Base-by-base conservation (phyloP, 2,329 filamentous ascomycete species). In the Diplocarpon rosae region DNA sequence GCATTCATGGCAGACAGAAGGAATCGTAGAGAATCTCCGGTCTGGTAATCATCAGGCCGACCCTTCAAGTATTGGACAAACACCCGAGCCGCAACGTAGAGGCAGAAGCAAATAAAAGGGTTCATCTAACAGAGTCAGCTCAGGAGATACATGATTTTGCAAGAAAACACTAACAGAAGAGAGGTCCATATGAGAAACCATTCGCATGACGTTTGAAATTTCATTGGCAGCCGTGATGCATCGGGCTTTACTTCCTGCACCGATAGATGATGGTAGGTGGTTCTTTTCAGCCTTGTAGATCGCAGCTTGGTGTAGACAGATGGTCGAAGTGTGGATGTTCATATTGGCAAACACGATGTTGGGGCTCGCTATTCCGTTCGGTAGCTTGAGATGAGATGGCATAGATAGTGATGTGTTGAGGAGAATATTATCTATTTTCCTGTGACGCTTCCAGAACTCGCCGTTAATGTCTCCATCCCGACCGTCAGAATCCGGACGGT, bases 41-140 rank as follows among this genome's bases (percentile, higher is more conserved):
- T 84, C 63, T 78, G 85, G 59, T 72, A 78, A 63, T 96, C 90
- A 27, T 90, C 82, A 0, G 89, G 87, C n/a, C 83, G 75, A 45
- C 85, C 92, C 64, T 94, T 95, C n/a, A 96, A 72, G 58, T 93
- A 95, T 62, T 96, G 90, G 7, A 96, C 83, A 59, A 96, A 96
- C 0, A 96, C 90, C 41, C 92, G 78, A 16, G 90, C 86, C 10
- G 90, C 84, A n/a, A 96, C 89, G 57, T 95, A 96, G 35, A 98
- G 74, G 59, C 88, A 95, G 64, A 96, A 96, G 0, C 87, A 88
- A 56, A 94, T 83, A 62, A 95, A 96, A 0, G 90, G 87, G 54
- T 95, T 95, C 77, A 95, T 86, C 87, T 95, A 49, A 1, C 50
- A 37, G 37, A 15, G 11, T 55, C 38, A 45, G 43, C 56, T 42